Evolutionary conservation across 2,329 filamentous ascomycete genomes (phyloP).

Genomic region (Aspergillus sp.): DNA sequence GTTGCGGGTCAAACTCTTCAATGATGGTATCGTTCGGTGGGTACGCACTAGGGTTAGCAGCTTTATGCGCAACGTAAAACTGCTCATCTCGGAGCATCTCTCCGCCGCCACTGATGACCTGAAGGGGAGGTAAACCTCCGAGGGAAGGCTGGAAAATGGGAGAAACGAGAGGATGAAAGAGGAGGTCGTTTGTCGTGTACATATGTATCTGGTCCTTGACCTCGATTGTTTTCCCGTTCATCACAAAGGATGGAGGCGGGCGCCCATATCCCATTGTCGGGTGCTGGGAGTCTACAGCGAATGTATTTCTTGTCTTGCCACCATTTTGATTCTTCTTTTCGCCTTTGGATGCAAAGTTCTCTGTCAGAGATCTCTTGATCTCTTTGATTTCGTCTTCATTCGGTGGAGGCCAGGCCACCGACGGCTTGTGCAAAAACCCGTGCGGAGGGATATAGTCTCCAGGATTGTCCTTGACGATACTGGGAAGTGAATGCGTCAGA

Average conservation of each 20-base stretch:
- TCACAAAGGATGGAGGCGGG: constrained; percentile 62
- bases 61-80: constrained; percentile 93
- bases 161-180: constrained; percentile 87
- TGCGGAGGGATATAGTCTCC: constrained; percentile 86
- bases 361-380: constrained; percentile 53
- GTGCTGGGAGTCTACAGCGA: background rate
- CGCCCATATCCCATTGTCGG: constrained; percentile 1
- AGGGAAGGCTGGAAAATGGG: constrained; percentile 85
- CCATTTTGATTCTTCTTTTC: constrained; percentile 26
- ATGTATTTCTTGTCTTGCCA: constrained; percentile 33
- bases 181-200: constrained; percentile 79
- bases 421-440: constrained; percentile 91
- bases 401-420: constrained; percentile 88
- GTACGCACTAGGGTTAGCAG: constrained; percentile 79
- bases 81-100: constrained; percentile 93
- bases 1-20: constrained; percentile 63
- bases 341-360: constrained; percentile 39
- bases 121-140: constrained; percentile 83
- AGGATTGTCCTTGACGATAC: constrained; percentile 71
- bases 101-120: constrained; percentile 85
- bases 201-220: constrained; percentile 94
- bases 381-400: constrained; percentile 72
- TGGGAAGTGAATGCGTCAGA: constrained; percentile 92
- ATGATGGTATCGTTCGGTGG: constrained; percentile 68
- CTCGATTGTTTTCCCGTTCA: constrained; percentile 72